phyloP scores from a whole-genome alignment of 352 stramenopile species.

The Pythium brachiatum region DNA sequence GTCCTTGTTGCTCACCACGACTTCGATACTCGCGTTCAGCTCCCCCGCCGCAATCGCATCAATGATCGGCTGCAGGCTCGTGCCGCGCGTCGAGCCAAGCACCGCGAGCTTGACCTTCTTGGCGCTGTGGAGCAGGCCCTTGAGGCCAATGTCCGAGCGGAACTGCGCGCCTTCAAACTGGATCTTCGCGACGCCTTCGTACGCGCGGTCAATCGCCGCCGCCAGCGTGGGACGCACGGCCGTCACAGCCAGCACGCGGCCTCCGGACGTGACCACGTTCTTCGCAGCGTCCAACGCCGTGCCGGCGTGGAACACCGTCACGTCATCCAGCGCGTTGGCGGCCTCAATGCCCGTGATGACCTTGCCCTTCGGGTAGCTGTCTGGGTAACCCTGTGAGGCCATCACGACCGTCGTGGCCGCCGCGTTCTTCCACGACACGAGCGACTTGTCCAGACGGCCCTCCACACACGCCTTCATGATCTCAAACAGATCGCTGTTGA shows the following conservation, averaged over 20 bases:
- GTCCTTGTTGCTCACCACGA: conserved; percentile 96
- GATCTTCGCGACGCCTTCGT: conserved; percentile 88
- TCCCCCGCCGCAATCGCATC: conserved; percentile 89
- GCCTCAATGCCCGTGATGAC: conserved; percentile 91
- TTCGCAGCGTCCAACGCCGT: conserved; percentile 78
- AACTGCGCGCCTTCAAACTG: conserved; percentile 93
- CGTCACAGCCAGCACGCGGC: conserved; percentile 97
- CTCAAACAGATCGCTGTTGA: conserved; percentile 98
- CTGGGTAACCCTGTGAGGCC: conserved; percentile 97
- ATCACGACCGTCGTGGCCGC: conserved; percentile 96
- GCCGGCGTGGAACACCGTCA: conserved; percentile 99
- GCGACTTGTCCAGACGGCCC: conserved; percentile 82
- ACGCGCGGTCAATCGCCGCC: conserved; percentile 89
- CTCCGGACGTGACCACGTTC: conserved; percentile 91
- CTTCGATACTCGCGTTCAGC: conserved; percentile 94
- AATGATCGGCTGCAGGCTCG: conserved; percentile 94
- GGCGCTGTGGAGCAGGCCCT: conserved; percentile 86
- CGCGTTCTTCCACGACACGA: conserved; percentile 90
- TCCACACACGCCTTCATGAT: conserved; percentile 96
- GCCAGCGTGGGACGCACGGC: conserved; percentile 89
- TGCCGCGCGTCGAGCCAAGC: conserved; percentile 95
- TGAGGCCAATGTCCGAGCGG: conserved; percentile 97
- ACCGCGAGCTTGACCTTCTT: conserved; percentile 91
- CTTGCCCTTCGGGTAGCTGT: conserved; percentile 97
- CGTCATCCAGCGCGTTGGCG: conserved; percentile 76